phyloP scores from a whole-genome alignment of 1,139 yeast species.

The Saccharomyces uvarum region DNA sequence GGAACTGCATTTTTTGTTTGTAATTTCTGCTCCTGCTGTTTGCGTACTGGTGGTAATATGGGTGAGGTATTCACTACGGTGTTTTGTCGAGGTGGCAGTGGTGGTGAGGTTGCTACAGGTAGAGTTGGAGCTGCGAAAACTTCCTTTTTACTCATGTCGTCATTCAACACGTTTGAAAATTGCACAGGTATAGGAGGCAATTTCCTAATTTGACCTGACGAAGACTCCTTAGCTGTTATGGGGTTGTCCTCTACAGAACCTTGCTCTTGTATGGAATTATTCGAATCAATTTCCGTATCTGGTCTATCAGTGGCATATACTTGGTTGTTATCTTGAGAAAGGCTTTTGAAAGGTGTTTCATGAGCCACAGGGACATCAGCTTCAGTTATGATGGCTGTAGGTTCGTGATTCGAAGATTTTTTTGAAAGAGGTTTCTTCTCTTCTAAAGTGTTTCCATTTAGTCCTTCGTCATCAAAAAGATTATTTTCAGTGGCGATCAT shows the following conservation, averaged over 20 bases:
- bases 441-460: neutral
- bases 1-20: conserved; percentile 23
- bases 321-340: neutral
- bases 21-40: conserved; percentile 1
- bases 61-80: conserved; percentile 8
- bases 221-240: neutral
- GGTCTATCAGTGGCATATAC: neutral
- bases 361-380: neutral
- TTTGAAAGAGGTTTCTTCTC: neutral
- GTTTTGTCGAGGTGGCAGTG: conserved; percentile 2
- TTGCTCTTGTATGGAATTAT: neutral
- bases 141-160: neutral
- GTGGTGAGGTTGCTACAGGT: neutral
- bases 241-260: neutral
- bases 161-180: neutral
- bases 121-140: neutral
- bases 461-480: neutral
- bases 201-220: neutral
- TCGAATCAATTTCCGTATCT: neutral
- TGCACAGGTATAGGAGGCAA: neutral
- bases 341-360: neutral
- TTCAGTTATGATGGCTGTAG: neutral
- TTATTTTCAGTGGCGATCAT: neutral
- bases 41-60: conserved; percentile 13
- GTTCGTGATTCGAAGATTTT: neutral